Evolutionary conservation across 2,329 filamentous ascomycete genomes (phyloP).

Genomic region (Diaporthe sp.): DNA sequence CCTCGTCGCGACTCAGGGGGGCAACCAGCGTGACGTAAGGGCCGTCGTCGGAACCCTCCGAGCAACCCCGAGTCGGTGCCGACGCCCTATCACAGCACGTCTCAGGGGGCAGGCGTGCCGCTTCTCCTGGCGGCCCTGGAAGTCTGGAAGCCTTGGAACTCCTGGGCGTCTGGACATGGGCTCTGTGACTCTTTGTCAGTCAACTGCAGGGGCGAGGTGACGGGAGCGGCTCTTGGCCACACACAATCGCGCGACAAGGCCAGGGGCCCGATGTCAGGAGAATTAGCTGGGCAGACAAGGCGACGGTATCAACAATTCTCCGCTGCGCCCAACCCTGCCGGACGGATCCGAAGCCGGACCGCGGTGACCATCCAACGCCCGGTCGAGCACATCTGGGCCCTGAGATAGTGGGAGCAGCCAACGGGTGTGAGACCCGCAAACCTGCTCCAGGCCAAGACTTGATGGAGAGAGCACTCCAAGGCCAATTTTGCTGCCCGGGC

Average conservation of each 20-base stretch:
- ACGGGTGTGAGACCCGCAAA: neutral
- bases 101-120: conserved; percentile 11
- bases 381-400: neutral
- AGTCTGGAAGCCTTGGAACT: conserved; percentile 3
- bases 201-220: conserved; percentile 1
- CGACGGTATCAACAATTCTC: conserved; percentile 21
- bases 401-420: neutral
- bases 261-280: conserved; percentile 14
- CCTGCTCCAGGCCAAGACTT: neutral
- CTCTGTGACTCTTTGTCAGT: conserved; percentile 10
- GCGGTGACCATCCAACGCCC: neutral
- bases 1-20: conserved; percentile 26
- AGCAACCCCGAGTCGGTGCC: conserved; percentile 19
- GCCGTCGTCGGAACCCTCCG: conserved; percentile 27
- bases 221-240: neutral
- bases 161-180: neutral
- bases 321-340: conserved; percentile 21
- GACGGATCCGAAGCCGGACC: conserved; percentile 28
- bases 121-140: neutral
- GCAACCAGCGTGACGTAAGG: conserved; percentile 17
- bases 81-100: conserved; percentile 20
- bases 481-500: neutral
- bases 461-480: neutral
- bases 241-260: neutral
- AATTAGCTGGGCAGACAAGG: neutral